Evolutionary conservation across 2,329 filamentous ascomycete species (phyloP).

Genomic region (Cladosporium sp.): DNA sequence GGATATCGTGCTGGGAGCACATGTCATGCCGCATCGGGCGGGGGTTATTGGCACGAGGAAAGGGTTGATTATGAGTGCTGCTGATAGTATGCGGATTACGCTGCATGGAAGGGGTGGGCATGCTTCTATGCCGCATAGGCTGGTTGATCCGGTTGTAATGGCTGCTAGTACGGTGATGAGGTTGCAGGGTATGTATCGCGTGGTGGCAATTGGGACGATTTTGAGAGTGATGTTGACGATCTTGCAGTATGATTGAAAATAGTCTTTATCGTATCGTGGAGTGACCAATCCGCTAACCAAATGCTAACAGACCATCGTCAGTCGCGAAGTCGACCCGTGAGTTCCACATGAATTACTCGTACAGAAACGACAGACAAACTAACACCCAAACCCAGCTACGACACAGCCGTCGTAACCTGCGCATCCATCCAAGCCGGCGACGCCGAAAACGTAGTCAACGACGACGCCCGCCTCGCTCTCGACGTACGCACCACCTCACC

Average conservation of each 20-base stretch:
- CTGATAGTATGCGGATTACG: constrained; percentile 44
- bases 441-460: constrained; percentile 58
- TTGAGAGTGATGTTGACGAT: background rate
- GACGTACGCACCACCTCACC: constrained; percentile 49
- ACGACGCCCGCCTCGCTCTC: constrained; percentile 51
- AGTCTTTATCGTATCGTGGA: background rate
- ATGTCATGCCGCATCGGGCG: constrained; percentile 47
- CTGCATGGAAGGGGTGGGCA: constrained; percentile 58
- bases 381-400: constrained; percentile 21
- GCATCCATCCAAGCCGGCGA: constrained; percentile 56
- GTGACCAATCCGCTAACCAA: background rate
- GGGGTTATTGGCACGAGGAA: constrained; percentile 40
- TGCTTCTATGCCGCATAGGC: constrained; percentile 52
- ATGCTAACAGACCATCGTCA: constrained; percentile 50
- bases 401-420: constrained; percentile 56
- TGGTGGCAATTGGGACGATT: constrained; percentile 50
- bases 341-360: constrained; percentile 29
- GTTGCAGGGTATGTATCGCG: constrained; percentile 47
- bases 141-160: constrained; percentile 56
- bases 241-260: background rate
- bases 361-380: background rate
- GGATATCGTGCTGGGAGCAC: constrained; percentile 54
- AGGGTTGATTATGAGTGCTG: constrained; percentile 39
- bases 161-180: constrained; percentile 53
- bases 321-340: constrained; percentile 47